A percentile compares a stretch with the other conserved stretches of the same genome.
Conservation (phyloP, 2,329 filamentous ascomycete genomes). For the Colletotrichum filicis region DNA sequence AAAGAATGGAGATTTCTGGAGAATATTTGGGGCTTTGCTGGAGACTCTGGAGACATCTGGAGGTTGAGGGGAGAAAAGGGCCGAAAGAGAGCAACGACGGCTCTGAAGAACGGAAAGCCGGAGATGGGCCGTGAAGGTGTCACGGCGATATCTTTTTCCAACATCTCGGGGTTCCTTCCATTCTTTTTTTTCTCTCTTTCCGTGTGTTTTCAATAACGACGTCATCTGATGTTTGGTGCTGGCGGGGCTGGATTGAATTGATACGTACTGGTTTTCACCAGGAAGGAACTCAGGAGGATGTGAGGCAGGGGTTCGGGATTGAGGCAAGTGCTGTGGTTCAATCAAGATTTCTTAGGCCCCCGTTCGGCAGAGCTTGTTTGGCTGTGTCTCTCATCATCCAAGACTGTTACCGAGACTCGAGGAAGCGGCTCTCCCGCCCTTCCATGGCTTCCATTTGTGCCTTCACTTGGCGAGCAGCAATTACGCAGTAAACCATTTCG, state of each 20-base stretch:
- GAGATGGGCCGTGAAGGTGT: neutral
- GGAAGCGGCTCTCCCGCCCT: no score
- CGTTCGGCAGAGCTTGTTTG: conserved; percentile 21
- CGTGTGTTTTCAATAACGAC: neutral
- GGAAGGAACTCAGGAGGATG: neutral
- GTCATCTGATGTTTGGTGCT: neutral
- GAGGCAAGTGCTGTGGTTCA: neutral
- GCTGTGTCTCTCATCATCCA: neutral
- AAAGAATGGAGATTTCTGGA: conserved; percentile 32
- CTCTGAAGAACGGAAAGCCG: neutral
- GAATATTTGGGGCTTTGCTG: conserved; percentile 32
- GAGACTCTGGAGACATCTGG: conserved; percentile 3
- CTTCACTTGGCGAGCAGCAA: neutral
- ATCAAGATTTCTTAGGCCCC: conserved; percentile 16
- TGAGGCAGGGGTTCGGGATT: neutral
- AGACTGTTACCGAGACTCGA: neutral
- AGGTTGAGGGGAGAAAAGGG: conserved; percentile 24
- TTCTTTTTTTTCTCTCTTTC: neutral
- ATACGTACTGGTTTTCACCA: neutral
- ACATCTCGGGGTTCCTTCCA: neutral
- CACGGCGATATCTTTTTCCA: neutral
- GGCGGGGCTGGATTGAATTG: neutral
- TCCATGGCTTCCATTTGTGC: no score
- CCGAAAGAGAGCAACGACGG: conserved; percentile 20
- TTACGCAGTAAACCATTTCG: neutral